Evolutionary conservation across 2,329 filamentous ascomycete species (phyloP), one percentile per base, ranked within the genome.

Genomic region (Colletotrichum karsti): DNA sequence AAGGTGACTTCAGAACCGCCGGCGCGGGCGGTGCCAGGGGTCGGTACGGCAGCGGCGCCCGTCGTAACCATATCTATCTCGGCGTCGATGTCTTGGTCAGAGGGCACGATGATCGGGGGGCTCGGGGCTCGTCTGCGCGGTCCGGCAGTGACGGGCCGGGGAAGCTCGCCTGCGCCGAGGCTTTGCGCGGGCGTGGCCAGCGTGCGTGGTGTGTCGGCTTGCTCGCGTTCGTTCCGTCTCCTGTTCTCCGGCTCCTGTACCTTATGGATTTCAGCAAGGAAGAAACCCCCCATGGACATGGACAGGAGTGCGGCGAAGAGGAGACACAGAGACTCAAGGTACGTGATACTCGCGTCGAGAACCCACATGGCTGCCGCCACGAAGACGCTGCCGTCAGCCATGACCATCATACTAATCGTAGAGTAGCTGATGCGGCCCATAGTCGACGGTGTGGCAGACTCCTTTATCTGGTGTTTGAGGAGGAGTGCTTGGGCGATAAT

Each of bases 371-470:
- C 83, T n/a, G 85, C 84, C n/a, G 82, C 83, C 3, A 82, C 81
- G 70, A 91, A 90, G 4, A 87, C 81, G 70, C 91, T 81, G 10
- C 87, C 88, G 72, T 92, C 90, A 15, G 87, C 87, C 64, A 91
- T 80, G 33, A 90, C 80, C 87, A 92, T 91, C 70, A 87, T 83
- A 56, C 84, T 83, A 24, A 87, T 83, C 0, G 89, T 91, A 74
- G 85, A 86, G 74, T 92, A 90, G 77, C 90, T 92, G 72, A 92
- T 85, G 18, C 90, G 84, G 4, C 88, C 89, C 72, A 91, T 82
- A 2, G 90, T 92, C 0, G 90, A 92, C 3, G 90, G 90, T 7
- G 90, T 92, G 51, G 84, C 90, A 1, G 89, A 87, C 73, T 91
- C 89, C 70, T 86, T 87, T 82, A 91, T 90, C 77, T 92, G 90